Base-by-base conservation (phyloP, 2,329 filamentous ascomycete species). In the Talaromyces albobiverticillius region DNA sequence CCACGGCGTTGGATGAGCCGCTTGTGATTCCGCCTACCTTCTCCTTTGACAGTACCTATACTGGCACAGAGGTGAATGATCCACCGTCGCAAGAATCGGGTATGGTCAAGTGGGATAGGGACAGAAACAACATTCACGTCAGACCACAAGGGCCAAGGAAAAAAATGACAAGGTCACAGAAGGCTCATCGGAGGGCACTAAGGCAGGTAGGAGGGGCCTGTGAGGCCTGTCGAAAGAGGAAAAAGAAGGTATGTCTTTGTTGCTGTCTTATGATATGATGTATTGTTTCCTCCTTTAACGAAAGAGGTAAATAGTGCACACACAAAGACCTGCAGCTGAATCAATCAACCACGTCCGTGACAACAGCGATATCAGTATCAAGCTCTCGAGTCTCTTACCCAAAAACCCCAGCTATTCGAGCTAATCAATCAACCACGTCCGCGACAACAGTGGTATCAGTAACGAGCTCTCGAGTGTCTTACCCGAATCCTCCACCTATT, bases 361-460 rank as follows among this genome's bases (percentile, higher is more conserved):
- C 51, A 20, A 53, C 51, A 7, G 22, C 48, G 5, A 14, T 53
- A 5, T 53, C 51, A 6, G 22, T 10, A n/a, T 48, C 51, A 32
- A 29, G 22, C 16, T 47, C 45, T 47, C 42, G 45, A 20, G 23
- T 53, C 43, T 9, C 16, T 41, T 59, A 59, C 31, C 57, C 57
- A n/a, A 43, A 32, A 8, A 47, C 57, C 26, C 57, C 57, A 2
- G 13, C 1, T 4, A 22, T 55, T 4, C 20, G 26, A 3, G 31
- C n/a, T n/a, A 40, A 40, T 3, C 36, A 31, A 8, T 6, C 3
- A 7, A 29, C 5, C 10, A 1, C 34, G 3, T 16, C 36, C 31
- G 5, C 51, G 31, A 31, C 51, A 20, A 53, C 51, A 7, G 22
- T 53, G 5, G 16, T 53, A 5, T 53, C 51, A 6, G 22, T 10